Base-by-base conservation (phyloP, 176 grass and related monocot genomes). In the Ensete glaucum region DNA sequence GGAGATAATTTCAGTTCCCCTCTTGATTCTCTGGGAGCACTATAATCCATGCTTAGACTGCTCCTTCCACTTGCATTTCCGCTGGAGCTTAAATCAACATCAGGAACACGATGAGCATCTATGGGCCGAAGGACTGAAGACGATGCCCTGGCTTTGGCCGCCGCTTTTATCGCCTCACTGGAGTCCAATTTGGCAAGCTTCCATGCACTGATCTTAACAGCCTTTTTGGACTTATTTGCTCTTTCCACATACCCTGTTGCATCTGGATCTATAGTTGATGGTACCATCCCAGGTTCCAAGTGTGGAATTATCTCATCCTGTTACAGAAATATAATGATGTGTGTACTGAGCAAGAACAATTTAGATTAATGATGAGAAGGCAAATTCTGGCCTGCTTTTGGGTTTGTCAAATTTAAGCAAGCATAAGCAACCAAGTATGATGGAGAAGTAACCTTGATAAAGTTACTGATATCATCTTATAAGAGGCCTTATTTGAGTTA, bases 231-330 rank as follows among this genome's bases (percentile, higher is more conserved):
- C 83, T 87, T 98, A 70, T 87, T 91, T 76, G 86, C 82, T 84
- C 85, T 90, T 65, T 94, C 88, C 1, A 85, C 79, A 62, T 94
- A 88, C 56, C 76, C 75, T 78, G 82, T 86, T 53, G 91, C 83
- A 78, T 99, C 96, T 48, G 96, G 96, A 71, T 99, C 96, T 8
- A 99, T 78, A 0, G 88, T 99, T 69, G 96, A 99, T 62, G 91
- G 88, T 54, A 94, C 82, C 90, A 91, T 93, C 67, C 86, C 82
- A 58, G 96, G 91, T 27, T 99, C 88, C 81, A 99, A 82, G 83
- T 99, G 96, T 22, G 96, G 96, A 53, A 99, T 87, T 27, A 94
- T 87, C 78, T 99, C 96, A 86, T 99, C 96, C 91, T 99, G 73
- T 58, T 76, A 21, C 0, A 86, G 64, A 83, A 60, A 81, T 78